phyloP scores from a whole-genome alignment of 305 asterid species.

The Fraxinus platypoda region DNA sequence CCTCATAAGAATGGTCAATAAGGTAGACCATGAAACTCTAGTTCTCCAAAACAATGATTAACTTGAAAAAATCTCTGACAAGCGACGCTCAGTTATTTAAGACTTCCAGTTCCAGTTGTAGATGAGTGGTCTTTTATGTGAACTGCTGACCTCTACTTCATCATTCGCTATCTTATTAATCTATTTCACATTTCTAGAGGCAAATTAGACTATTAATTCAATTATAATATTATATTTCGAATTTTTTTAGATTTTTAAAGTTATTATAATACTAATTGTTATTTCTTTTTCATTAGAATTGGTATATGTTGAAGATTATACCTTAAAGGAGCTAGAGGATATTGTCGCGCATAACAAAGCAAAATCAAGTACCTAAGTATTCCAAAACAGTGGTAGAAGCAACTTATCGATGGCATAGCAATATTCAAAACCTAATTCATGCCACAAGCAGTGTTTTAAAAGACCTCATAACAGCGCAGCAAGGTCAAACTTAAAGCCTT shows the following conservation, averaged over 20 bases:
- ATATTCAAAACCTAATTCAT: not conserved
- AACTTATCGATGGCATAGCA: not conserved
- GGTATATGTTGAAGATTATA: not conserved
- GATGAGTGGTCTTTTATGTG: not conserved
- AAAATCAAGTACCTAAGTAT: not conserved
- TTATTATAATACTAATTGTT: no score
- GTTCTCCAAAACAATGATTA: not conserved
- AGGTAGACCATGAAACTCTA: not conserved
- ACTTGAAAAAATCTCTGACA: not conserved
- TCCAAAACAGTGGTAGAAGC: not conserved
- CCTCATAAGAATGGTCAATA: not conserved
- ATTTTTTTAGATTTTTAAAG: not conserved
- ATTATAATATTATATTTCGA: not conserved
- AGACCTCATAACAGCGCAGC: not conserved
- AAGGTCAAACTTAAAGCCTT: not conserved
- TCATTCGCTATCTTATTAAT: not conserved
- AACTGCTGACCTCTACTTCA: not conserved
- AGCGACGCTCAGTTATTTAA: not conserved
- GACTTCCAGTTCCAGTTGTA: not conserved
- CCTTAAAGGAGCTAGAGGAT: not conserved
- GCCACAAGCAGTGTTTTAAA: not conserved
- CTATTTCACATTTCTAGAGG: not conserved
- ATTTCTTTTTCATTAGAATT: not conserved
- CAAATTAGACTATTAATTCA: not conserved
- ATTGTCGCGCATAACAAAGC: not conserved